Conservation (phyloP, 257 asterid genomes). For the Rauvolfia tetraphylla region DNA sequence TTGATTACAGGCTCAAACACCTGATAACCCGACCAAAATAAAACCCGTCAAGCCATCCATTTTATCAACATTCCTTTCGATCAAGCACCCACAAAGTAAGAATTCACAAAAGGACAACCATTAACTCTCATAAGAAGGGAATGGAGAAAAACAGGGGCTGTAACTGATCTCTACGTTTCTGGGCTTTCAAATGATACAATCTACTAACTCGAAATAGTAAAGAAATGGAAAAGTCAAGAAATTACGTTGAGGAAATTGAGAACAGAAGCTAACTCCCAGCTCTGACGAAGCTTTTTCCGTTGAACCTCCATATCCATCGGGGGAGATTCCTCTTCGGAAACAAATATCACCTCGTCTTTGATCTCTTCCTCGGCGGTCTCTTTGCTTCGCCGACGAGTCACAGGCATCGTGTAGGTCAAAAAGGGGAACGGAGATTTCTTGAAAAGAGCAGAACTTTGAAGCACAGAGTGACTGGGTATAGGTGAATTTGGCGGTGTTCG, state of each 20-base stretch:
- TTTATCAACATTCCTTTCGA: conserved; percentile 4
- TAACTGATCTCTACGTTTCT: background rate
- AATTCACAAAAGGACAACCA: background rate
- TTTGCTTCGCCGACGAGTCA: conserved; percentile 5
- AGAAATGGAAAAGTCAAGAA: background rate
- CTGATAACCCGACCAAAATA: conserved; percentile 22
- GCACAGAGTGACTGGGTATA: background rate
- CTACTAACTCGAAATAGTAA: background rate
- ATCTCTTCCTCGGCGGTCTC: conserved; percentile 22
- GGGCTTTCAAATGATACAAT: background rate
- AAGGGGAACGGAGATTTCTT: background rate
- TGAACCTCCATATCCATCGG: conserved; percentile 32
- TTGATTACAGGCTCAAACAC: conserved; percentile 65
- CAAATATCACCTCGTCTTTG: conserved; percentile 21
- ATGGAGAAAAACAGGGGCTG: background rate
- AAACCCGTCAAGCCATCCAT: conserved; percentile 5
- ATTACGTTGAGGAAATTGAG: conserved; percentile 77
- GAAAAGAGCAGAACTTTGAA: background rate
- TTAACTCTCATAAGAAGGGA: background rate
- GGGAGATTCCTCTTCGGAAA: conserved; percentile 4
- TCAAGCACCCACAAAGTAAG: background rate
- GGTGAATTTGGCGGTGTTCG: conserved; percentile 2
- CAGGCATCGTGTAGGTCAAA: conserved; percentile 16
- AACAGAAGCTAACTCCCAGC: conserved; percentile 93
- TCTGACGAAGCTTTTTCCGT: conserved; percentile 58